These are phyloP conservation scores for Beauveria sp. DNA, from an alignment of 2,329 filamentous ascomycete genomes.

Conservation along the genomic window DNA sequence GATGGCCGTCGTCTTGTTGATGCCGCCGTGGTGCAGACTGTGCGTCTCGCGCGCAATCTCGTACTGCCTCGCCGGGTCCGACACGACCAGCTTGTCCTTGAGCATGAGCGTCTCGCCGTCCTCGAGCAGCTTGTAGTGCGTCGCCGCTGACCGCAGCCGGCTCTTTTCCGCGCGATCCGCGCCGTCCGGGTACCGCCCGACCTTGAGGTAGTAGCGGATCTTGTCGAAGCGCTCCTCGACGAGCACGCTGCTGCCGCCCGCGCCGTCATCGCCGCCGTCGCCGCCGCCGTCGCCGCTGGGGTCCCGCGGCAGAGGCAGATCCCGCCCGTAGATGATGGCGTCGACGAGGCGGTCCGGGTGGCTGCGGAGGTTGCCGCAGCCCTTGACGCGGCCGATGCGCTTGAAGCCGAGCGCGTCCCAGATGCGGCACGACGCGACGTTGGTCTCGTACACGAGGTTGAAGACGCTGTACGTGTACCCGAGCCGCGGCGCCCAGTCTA, in stretches of 20 bases:
- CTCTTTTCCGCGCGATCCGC: conserved; percentile 94
- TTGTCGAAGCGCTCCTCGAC: conserved; percentile 95
- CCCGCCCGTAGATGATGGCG: conserved; percentile 70
- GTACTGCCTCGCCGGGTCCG: conserved; percentile 82
- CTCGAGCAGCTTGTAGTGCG: conserved; percentile 80
- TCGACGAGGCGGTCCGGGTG: conserved; percentile 63
- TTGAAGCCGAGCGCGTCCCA: conserved; percentile 93
- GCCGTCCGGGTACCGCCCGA: conserved; percentile 84
- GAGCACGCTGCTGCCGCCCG: conserved; percentile 58
- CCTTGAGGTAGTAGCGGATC: conserved; percentile 95
- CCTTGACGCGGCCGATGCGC: conserved; percentile 76
- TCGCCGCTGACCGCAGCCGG: conserved; percentile 84
- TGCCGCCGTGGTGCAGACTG: conserved; percentile 71
- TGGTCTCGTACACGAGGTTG: conserved; percentile 91
- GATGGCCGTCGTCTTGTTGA: conserved; percentile 94
- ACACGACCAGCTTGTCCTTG: conserved; percentile 95
- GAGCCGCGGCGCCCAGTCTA: conserved; percentile 71
- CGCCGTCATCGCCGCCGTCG: conserved; percentile 41
- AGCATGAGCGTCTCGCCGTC: conserved; percentile 81
- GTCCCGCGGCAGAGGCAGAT: conserved; percentile 33
- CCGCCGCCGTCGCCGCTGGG: conserved; percentile 34
- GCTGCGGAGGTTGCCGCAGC: conserved; percentile 61
- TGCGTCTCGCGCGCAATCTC: conserved; percentile 79
- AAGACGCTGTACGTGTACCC: conserved; percentile 91
- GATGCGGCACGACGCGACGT: conserved; percentile 80